phyloP scores from a whole-genome alignment of 2,329 filamentous ascomycete species.

The Trichoderma gracile region DNA sequence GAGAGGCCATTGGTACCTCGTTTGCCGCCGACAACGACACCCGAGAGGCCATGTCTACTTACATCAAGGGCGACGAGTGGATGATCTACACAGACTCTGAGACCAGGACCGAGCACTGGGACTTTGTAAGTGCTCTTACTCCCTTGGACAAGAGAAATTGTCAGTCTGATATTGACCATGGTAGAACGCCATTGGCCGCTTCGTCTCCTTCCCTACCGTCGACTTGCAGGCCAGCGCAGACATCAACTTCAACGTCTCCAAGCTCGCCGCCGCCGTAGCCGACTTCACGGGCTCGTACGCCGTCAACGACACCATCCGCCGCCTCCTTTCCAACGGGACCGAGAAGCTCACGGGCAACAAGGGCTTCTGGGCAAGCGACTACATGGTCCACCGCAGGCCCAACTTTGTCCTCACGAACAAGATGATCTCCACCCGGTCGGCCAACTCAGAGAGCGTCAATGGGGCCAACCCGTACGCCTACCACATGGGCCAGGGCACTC shows the following conservation, averaged over 20 bases:
- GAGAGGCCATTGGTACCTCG: conserved; percentile 31
- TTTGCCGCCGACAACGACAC: conserved; percentile 29
- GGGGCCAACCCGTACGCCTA: conserved; percentile 31
- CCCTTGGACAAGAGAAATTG: neutral
- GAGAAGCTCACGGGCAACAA: conserved; percentile 31
- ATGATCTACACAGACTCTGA: conserved; percentile 30
- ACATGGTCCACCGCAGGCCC: conserved; percentile 31
- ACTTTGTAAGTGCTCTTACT: conserved; percentile 27
- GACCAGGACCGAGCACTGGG: conserved; percentile 29
- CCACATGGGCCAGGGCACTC: conserved; percentile 32
- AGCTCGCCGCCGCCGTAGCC: conserved; percentile 28
- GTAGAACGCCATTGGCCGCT: conserved; percentile 32
- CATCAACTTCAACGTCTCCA: conserved; percentile 33
- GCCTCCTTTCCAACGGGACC: conserved; percentile 31
- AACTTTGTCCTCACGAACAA: conserved; percentile 30
- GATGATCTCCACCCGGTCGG: conserved; percentile 29
- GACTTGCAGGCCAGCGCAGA: conserved; percentile 32
- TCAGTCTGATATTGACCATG: neutral
- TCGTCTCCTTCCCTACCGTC: conserved; percentile 30
- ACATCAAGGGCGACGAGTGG: conserved; percentile 31
- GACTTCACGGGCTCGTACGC: conserved; percentile 29
- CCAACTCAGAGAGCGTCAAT: conserved; percentile 31
- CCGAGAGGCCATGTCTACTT: conserved; percentile 29
- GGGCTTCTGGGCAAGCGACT: conserved; percentile 32
- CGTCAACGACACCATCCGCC: conserved; percentile 26